A percentile compares a stretch with the other conserved stretches of the same genome.
These are phyloP conservation scores for Phytophthora aleatoria DNA, from an alignment of 352 stramenopile species.

Conservation along the genomic window DNA sequence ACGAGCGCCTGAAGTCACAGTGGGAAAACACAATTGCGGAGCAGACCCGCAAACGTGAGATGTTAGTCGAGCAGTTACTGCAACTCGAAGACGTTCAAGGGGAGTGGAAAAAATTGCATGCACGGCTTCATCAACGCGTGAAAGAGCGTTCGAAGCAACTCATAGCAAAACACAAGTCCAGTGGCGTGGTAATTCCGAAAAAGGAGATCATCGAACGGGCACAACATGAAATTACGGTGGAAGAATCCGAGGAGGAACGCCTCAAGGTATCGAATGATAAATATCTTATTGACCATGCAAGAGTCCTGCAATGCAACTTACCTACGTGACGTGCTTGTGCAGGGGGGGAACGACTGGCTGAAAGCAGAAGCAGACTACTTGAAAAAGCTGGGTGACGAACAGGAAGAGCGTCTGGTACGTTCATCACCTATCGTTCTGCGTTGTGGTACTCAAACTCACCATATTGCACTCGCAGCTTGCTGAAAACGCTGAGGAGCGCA, in stretches of 20 bases:
- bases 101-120: constrained; percentile 52
- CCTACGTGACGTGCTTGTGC: constrained; percentile 5
- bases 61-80: constrained; percentile 58
- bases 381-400: constrained; percentile 45
- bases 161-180: constrained; percentile 50
- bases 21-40: constrained; percentile 52
- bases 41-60: constrained; percentile 19
- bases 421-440: constrained; percentile 1
- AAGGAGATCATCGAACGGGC: constrained; percentile 56
- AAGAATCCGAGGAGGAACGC: constrained; percentile 57
- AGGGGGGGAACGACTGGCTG: constrained; percentile 60
- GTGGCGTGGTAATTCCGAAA: constrained; percentile 44
- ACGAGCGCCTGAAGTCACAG: constrained; percentile 43
- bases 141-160: constrained; percentile 47
- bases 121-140: constrained; percentile 40
- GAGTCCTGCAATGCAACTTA: background rate
- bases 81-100: constrained; percentile 50
- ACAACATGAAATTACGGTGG: constrained; percentile 51
- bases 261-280: constrained; percentile 24
- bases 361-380: constrained; percentile 58
- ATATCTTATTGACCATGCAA: background rate
- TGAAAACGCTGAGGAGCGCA: constrained; percentile 44
- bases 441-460: background rate
- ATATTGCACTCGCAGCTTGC: constrained; percentile 33
- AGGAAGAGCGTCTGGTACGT: constrained; percentile 53